Base-by-base conservation (phyloP, 208 protist species). In the Trypanosoma congolense region DNA sequence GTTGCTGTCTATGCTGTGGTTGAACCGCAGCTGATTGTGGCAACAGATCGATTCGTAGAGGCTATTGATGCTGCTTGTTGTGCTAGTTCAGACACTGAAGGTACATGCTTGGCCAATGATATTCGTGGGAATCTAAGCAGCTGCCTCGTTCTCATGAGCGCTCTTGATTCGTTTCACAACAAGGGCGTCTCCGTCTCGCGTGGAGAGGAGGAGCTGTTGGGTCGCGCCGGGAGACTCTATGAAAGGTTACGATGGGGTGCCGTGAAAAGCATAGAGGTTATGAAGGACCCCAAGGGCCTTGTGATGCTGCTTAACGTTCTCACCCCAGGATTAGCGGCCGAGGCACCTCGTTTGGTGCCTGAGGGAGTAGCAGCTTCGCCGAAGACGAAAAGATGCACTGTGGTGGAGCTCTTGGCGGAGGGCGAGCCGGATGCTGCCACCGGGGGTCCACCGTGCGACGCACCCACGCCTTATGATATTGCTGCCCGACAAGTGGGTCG, bases 291-390 rank as follows among this genome's bases (percentile, higher is more conserved):
- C 9, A 73, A 71, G 24, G 40, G 59, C 18, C 54, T 79, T 14
- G 61, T 79, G 29, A 57, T 61, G 56, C n/a, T 66, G 26, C 25
- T 73, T 4, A 29, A 54, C 28, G 42, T 66, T 12, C 42, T 73
- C 36, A 46, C 30, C 9, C 21, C 56, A 24, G 43, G 26, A 38
- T 38, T 38, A 38, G 33, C 9, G 33, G 33, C 33, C 33, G n/a
- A n/a, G n/a, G n/a, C n/a, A n/a, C n/a, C n/a, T n/a, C n/a, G n/a
- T n/a, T n/a, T n/a, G n/a, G n/a, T n/a, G n/a, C n/a, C n/a, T n/a
- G n/a, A n/a, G n/a, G n/a, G n/a, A n/a, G n/a, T n/a, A n/a, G n/a
- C n/a, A 26, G 3, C 4, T 4, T 6, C n/a, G 44, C 6, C 1
- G 31, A n/a, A n/a, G n/a, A n/a, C n/a, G n/a, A n/a, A n/a, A n/a